Base-by-base conservation (phyloP, 202 grass and related monocot species). In the Setaria viridis region DNA sequence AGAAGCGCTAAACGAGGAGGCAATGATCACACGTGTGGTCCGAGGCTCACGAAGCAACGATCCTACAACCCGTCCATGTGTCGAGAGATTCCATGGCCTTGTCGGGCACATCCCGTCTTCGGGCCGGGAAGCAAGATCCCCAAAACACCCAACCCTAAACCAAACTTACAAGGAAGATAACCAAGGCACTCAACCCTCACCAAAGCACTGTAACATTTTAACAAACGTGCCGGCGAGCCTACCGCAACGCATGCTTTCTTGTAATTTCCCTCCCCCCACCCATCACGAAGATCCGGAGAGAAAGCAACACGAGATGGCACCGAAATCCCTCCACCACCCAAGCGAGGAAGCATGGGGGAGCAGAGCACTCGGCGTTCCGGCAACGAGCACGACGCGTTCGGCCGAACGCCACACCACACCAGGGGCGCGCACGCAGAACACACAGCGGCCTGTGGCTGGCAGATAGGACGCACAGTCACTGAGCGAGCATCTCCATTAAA, bases 321-420 rank as follows among this genome's bases (percentile, higher is more conserved):
- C 21, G 19, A 48, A 70, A 63, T 5, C 54, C 29, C 60, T 30
- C 58, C 58, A 35, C 78, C 30, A 56, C 35, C 60, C 77, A 30
- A 50, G 43, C 12, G 54, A 17, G 19, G 37, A 21, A 25, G 19
- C 41, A 46, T 70, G 55, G 19, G n/a, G 6, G 41, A 45, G 76
- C 76, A 49, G 41, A 45, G 76, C 76, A 64, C 76, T 34, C 60
- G 77, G 33, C 78, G 63, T 80, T 80, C 20, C 63, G 46, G 48
- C 56, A 50, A 81, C 76, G 42, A 59, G 48, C 65, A 49, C 69
- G 39, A 56, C 73, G 74, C 78, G 84, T 86, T 83, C 67, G 80
- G 88, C 84, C 74, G 59, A 68, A 80, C 51, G 43, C 59, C 88
- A 87, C 64, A 21, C 19, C 16, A 57, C 12, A 39, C 37, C 37